Evolutionary conservation across 768 basidiomycete species (phyloP).

Genomic region (Leccinum barrowsii): DNA sequence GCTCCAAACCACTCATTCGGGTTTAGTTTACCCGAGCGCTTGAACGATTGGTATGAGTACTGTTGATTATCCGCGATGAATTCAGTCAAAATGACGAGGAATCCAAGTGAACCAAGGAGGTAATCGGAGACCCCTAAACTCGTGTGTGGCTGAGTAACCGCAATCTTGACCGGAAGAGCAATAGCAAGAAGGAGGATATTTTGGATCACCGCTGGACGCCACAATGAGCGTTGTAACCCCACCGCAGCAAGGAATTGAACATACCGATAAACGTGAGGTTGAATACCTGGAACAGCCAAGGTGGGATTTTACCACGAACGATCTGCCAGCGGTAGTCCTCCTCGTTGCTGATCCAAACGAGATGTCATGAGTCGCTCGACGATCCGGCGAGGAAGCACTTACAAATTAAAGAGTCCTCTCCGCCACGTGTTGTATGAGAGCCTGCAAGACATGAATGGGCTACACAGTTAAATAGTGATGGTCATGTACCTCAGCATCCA

Average conservation of each 20-base stretch:
- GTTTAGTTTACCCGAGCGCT: conserved; percentile 42
- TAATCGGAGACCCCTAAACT: conserved; percentile 58
- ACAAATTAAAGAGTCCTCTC: conserved; percentile 77
- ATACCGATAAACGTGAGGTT: conserved; percentile 66
- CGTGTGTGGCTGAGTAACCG: conserved; percentile 50
- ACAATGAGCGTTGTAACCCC: conserved; percentile 1
- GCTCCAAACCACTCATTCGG: conserved; percentile 61
- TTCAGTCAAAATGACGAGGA: conserved; percentile 62
- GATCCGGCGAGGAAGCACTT: conserved; percentile 19
- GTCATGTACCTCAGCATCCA: conserved; percentile 59
- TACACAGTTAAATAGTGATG: conserved; percentile 6
- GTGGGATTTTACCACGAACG: conserved; percentile 57
- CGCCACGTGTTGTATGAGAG: conserved; percentile 81
- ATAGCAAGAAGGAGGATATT: conserved; percentile 77
- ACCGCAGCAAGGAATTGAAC: conserved; percentile 11
- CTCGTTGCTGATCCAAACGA: conserved; percentile 47
- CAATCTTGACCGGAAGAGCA: conserved; percentile 56
- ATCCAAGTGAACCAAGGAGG: conserved; percentile 52
- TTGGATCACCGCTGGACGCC: conserved; percentile 57
- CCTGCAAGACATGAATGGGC: conserved; percentile 34
- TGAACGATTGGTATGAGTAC: conserved; percentile 78
- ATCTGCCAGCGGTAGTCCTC: conserved; percentile 94
- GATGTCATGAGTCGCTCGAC: not conserved
- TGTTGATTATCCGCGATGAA: conserved; percentile 92
- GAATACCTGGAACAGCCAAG: conserved; percentile 54